These are phyloP conservation scores for Iris pallida DNA, from an alignment of 116 monocot genomes.

Conservation along the genomic window DNA sequence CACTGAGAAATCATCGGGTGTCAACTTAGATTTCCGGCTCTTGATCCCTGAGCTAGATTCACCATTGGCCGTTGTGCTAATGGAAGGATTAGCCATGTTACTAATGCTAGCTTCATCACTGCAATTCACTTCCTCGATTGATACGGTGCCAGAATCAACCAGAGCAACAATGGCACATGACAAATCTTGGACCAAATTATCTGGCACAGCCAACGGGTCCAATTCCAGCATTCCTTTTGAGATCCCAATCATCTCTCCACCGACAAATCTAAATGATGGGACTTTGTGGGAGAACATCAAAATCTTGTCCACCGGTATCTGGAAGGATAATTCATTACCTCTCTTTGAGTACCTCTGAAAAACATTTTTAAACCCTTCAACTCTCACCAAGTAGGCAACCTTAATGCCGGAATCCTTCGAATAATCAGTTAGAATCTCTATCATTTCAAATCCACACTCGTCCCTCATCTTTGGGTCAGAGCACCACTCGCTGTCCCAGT, in stretches of 20 bases:
- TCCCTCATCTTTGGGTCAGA: conserved; percentile 3
- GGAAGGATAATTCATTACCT: conserved; percentile 3
- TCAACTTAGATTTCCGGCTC: background rate
- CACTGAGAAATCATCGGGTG: conserved; percentile 3
- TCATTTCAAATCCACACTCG: background rate
- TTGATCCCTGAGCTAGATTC: background rate
- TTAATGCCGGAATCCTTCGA: conserved; percentile 1
- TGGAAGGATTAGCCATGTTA: background rate
- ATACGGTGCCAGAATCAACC: background rate
- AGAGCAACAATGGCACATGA: background rate
- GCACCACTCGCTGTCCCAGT: conserved; percentile 16
- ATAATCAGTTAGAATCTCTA: conserved; percentile 4
- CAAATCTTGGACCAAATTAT: conserved; percentile 2
- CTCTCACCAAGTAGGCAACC: conserved; percentile 9
- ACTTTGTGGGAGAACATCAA: conserved; percentile 5
- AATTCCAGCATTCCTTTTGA: conserved; percentile 8
- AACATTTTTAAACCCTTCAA: conserved; percentile 1
- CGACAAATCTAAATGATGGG: conserved; percentile 5
- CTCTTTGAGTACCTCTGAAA: conserved; percentile 2
- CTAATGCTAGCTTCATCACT: conserved; percentile 6
- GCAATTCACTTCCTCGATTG: background rate
- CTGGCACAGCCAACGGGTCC: conserved; percentile 3
- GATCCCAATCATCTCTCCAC: conserved; percentile 1
- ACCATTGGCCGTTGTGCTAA: background rate
- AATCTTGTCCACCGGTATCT: background rate